Evolutionary conservation across 176 grass and related monocot species (phyloP).

Genomic region (Oryza nivara): DNA sequence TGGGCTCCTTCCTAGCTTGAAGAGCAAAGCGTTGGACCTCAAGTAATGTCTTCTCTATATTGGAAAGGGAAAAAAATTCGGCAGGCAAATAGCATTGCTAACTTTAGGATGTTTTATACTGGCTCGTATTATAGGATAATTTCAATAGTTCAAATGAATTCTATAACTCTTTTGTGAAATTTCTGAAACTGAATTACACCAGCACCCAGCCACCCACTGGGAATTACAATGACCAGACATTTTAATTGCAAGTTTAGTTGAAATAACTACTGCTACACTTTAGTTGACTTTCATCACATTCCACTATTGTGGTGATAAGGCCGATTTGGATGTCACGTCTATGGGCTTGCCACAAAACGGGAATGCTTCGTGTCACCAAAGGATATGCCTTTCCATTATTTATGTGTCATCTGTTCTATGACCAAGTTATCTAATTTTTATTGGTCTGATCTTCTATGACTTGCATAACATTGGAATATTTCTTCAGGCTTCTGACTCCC

Average conservation of each 20-base stretch:
- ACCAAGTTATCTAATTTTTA: conserved; percentile 8
- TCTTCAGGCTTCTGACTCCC: conserved; percentile 88
- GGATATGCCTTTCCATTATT: conserved; percentile 6
- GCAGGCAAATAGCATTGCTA: neutral
- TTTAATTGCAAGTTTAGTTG: neutral
- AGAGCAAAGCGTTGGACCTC: neutral
- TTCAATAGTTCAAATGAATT: neutral
- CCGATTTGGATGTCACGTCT: neutral
- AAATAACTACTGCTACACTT: neutral
- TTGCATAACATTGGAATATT: conserved; percentile 40
- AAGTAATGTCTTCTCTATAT: neutral
- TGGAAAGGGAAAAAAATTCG: neutral
- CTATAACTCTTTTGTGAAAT: neutral
- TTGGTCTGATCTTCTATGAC: neutral
- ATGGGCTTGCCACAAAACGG: conserved; percentile 15
- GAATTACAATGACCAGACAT: neutral
- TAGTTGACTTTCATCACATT: neutral
- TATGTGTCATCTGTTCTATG: neutral
- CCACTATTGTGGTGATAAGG: neutral
- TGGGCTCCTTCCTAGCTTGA: conserved; percentile 28
- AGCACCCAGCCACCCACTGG: neutral
- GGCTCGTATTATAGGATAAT: neutral
- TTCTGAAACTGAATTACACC: neutral
- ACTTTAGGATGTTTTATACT: conserved; percentile 1
- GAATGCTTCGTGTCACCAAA: neutral